Evolutionary conservation across 768 basidiomycete species (phyloP), one percentile per base, ranked within the genome.

Genomic region (Tubosaeta sp.): DNA sequence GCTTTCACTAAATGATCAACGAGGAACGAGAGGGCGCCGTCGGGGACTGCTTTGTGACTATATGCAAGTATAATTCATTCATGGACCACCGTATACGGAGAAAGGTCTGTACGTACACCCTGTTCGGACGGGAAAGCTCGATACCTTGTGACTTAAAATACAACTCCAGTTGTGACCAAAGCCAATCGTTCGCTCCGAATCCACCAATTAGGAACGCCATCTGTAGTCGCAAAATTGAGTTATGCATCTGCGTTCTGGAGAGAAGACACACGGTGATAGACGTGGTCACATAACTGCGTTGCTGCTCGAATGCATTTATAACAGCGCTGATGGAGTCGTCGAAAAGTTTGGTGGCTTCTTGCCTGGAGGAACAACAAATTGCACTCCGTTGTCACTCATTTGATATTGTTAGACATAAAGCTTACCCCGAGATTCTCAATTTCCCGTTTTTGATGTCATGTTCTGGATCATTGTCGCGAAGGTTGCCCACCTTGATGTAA

Each of bases 21-120:
- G 39, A 60, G 65, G 48, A 56, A 72, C 12, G 62, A 69, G 12
- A 71, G 57, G 1, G 71, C 76, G 0, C 80, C 80, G 52, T 80
- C 76, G 0, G 80, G 75, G 13, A 81, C 79, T 0, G 79, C 80
- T 66, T 71, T 79, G 39, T 67, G 66, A 25, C 71, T 72, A 49
- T 16, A 38, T 7, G 5, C 16, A 2, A 42, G 2, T 10, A 43
- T 17, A n/a, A 26, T 13, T 4, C 6, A 4, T 4, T 45, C 3
- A 45, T 32, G 17, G 10, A 22, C 17, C 25, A 10, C 5, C 14
- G 32, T 7, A 19, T 22, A 4, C 1, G 19, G 6, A 13, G 34
- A 32, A 10, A 26, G 26, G 44, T 0, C 65, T 71, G 22, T 53
- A 78, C 80, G 75, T 66, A 65, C 77, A 75, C 43, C 69, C 50